phyloP scores from a whole-genome alignment of 176 grass and related monocot genomes.

The Oryza glumipatula region DNA sequence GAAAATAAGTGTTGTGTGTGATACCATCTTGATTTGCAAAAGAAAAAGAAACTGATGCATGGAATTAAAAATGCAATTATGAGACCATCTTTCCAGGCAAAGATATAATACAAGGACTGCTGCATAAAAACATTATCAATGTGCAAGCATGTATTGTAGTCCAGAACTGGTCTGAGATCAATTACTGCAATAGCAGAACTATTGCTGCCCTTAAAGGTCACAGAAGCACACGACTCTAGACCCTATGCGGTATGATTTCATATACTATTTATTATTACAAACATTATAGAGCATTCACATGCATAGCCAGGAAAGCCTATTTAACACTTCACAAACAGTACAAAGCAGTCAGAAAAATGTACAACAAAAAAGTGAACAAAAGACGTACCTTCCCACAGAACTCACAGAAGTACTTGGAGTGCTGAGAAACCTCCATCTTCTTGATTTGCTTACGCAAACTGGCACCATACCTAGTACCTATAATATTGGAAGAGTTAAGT shows the following conservation, averaged over 20 bases:
- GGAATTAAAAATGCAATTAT: background rate
- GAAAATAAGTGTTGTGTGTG: background rate
- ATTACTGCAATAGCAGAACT: background rate
- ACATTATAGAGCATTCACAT: background rate
- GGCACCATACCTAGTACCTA: slow-evolving; percentile 93
- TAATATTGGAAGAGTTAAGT: slow-evolving; percentile 9
- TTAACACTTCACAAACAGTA: background rate
- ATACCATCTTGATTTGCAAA: background rate
- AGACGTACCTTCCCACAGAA: slow-evolving; percentile 81
- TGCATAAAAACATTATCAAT: background rate
- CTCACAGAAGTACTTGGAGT: slow-evolving; percentile 95
- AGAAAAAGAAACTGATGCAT: background rate
- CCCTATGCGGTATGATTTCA: no score
- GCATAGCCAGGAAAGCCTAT: background rate
- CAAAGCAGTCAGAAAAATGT: background rate
- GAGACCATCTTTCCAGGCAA: background rate
- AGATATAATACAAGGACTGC: background rate
- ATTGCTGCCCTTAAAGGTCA: background rate
- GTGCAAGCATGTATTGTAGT: background rate
- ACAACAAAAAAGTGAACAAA: background rate
- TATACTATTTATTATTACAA: background rate
- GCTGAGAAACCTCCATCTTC: slow-evolving; percentile 97
- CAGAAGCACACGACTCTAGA: background rate
- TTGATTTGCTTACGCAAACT: slow-evolving; percentile 98
- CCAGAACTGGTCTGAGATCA: background rate